Evolutionary conservation across 2,329 filamentous ascomycete genomes (phyloP).

Genomic region (Aspergillus sp.): DNA sequence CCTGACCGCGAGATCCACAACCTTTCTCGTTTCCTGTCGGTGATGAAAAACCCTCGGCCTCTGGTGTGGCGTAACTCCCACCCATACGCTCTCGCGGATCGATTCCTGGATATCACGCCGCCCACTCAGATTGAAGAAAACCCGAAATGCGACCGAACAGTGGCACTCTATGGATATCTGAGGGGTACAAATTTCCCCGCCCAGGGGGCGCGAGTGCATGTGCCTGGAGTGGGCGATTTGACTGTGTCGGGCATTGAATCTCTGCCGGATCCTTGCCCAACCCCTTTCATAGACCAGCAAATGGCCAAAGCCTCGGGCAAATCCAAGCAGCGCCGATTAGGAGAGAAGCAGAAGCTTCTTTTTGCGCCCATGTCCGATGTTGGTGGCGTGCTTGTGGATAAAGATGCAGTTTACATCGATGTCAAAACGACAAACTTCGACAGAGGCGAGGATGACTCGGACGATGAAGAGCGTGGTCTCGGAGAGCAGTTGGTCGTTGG

Average conservation of each 20-base stretch:
- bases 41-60: conserved; percentile 99
- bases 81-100: conserved; percentile 89
- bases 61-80: conserved; percentile 95
- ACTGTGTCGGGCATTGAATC: conserved; percentile 80
- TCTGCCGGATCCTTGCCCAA: conserved; percentile 91
- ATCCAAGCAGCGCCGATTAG: conserved; percentile 72
- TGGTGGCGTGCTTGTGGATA: conserved; percentile 91
- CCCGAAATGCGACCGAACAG: conserved; percentile 81
- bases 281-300: conserved; percentile 84
- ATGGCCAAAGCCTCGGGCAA: conserved; percentile 82
- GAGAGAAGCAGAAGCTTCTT: conserved; percentile 94
- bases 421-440: conserved; percentile 71
- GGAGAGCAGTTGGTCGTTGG: conserved; percentile 93
- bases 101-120: conserved; percentile 91
- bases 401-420: conserved; percentile 91
- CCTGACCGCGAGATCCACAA: conserved; percentile 97
- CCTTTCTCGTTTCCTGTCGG: conserved; percentile 86
- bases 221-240: conserved; percentile 88
- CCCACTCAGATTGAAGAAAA: conserved; percentile 88
- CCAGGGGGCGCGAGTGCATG: conserved; percentile 79
- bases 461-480: conserved; percentile 73
- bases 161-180: conserved; percentile 90
- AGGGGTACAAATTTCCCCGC: conserved; percentile 91
- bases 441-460: conserved; percentile 59
- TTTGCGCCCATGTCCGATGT: conserved; percentile 99